phyloP scores from a whole-genome alignment of 371 early-diverging fungal genomes.

The Mortierella sp. region DNA sequence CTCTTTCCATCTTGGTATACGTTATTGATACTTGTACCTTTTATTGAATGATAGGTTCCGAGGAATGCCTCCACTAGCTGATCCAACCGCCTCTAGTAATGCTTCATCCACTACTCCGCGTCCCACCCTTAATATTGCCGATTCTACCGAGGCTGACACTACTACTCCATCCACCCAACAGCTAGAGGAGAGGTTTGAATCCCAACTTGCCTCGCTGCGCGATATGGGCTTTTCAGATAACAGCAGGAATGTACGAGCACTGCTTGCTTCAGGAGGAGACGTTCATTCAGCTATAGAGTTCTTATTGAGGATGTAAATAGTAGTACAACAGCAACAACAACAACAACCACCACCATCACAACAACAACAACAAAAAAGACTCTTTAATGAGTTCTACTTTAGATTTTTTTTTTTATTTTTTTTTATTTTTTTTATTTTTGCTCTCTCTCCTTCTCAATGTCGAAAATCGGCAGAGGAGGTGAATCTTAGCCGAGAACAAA shows the following conservation, averaged over 20 bases:
- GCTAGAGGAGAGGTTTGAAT: constrained; percentile 74
- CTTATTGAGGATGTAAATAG: constrained; percentile 32
- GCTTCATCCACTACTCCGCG: neutral
- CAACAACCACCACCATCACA: too few species aligned
- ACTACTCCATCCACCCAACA: constrained; percentile 57
- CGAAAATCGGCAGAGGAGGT: neutral
- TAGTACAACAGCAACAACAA: neutral
- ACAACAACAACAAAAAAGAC: too few species aligned
- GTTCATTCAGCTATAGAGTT: constrained; percentile 78
- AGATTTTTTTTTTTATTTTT: neutral
- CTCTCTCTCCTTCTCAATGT: neutral
- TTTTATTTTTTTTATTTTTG: neutral
- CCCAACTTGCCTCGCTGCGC: constrained; percentile 78
- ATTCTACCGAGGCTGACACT: constrained; percentile 3
- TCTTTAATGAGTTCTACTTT: too few species aligned
- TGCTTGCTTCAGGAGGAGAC: constrained; percentile 84
- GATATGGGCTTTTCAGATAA: constrained; percentile 90
- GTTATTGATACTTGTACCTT: neutral
- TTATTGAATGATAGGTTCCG: constrained; percentile 24
- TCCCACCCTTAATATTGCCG: neutral
- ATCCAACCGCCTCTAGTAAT: constrained; percentile 11
- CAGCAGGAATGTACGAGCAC: constrained; percentile 77
- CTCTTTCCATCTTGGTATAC: neutral
- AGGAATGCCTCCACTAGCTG: constrained; percentile 18
- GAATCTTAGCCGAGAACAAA: neutral